Percentiles rank a stretch among this genome's conserved stretches.
Evolutionary conservation across 2,329 filamentous ascomycete species (phyloP).

Genomic region (Westerdykella sp.): DNA sequence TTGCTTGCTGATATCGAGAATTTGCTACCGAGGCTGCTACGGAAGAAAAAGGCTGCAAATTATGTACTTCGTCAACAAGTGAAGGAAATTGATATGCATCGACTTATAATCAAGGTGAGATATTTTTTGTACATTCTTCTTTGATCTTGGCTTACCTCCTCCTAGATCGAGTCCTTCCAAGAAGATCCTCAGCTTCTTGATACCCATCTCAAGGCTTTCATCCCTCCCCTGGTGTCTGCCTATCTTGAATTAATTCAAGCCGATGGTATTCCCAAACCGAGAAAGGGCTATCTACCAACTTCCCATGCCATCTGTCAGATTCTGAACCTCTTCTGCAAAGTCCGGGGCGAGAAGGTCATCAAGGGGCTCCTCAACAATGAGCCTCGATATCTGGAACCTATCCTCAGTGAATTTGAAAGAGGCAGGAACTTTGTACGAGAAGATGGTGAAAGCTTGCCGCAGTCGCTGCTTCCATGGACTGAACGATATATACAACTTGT

Average conservation of each 20-base stretch:
- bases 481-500: constrained; percentile 80
- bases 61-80: constrained; percentile 34
- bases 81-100: constrained; percentile 34
- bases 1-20: constrained; percentile 25
- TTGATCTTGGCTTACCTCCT: constrained; percentile 1
- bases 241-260: constrained; percentile 53
- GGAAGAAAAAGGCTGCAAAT: constrained; percentile 24
- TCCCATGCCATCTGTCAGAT: constrained; percentile 64
- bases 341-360: constrained; percentile 88
- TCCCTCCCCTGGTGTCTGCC: constrained; percentile 67
- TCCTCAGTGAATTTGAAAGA: constrained; percentile 69
- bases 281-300: constrained; percentile 23
- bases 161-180: constrained; percentile 76
- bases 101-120: background rate
- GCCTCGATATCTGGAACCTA: constrained; percentile 71
- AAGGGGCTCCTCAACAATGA: constrained; percentile 88
- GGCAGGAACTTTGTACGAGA: constrained; percentile 31
- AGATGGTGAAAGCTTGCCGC: constrained; percentile 12
- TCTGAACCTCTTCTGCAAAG: constrained; percentile 88
- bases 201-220: constrained; percentile 67
- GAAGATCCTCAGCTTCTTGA: constrained; percentile 92
- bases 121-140: background rate
- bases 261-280: constrained; percentile 42
- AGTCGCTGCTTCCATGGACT: constrained; percentile 57
- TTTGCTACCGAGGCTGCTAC: constrained; percentile 33